Evolutionary conservation across 2,329 filamentous ascomycete species (phyloP).

Genomic region (Pseudocercospora musae): DNA sequence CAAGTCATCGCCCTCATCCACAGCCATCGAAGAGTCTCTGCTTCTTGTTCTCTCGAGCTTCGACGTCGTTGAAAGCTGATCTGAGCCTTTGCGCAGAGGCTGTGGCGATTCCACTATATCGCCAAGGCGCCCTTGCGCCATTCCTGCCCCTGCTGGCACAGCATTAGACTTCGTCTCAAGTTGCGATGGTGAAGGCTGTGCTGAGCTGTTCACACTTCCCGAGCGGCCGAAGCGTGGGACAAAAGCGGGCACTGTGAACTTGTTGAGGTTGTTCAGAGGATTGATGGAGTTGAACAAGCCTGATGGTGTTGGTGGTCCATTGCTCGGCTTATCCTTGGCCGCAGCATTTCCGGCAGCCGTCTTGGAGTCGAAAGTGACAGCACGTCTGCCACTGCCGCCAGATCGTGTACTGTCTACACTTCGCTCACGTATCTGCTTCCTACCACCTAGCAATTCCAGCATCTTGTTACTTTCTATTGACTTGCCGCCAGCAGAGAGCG

Average conservation of each 20-base stretch:
- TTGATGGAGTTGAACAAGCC: slow-evolving; percentile 33
- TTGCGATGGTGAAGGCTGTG: slow-evolving; percentile 21
- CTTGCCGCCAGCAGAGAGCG: slow-evolving; percentile 21
- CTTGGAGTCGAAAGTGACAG: slow-evolving; percentile 27
- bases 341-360: slow-evolving; percentile 12
- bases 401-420: slow-evolving; percentile 73
- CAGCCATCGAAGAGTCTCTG: slow-evolving; percentile 8
- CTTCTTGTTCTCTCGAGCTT: slow-evolving; percentile 13
- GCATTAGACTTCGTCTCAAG: slow-evolving; percentile 6
- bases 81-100: slow-evolving; percentile 11
- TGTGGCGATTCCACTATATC: slow-evolving; percentile 28
- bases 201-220: slow-evolving; percentile 18
- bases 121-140: slow-evolving; percentile 29
- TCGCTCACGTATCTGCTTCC: slow-evolving; percentile 62
- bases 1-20: slow-evolving; percentile 34
- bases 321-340: slow-evolving; percentile 15
- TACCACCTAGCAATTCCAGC: slow-evolving; percentile 68
- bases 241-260: slow-evolving; percentile 35
- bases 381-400: slow-evolving; percentile 52
- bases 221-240: slow-evolving; percentile 35
- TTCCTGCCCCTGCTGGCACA: slow-evolving; percentile 7
- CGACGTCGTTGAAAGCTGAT: not conserved
- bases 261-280: slow-evolving; percentile 37
- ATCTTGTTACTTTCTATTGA: slow-evolving; percentile 61
- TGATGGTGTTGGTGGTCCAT: slow-evolving; percentile 17